Evolutionary conservation across 768 basidiomycete species (phyloP).

Genomic region (Lentinula raphanica): DNA sequence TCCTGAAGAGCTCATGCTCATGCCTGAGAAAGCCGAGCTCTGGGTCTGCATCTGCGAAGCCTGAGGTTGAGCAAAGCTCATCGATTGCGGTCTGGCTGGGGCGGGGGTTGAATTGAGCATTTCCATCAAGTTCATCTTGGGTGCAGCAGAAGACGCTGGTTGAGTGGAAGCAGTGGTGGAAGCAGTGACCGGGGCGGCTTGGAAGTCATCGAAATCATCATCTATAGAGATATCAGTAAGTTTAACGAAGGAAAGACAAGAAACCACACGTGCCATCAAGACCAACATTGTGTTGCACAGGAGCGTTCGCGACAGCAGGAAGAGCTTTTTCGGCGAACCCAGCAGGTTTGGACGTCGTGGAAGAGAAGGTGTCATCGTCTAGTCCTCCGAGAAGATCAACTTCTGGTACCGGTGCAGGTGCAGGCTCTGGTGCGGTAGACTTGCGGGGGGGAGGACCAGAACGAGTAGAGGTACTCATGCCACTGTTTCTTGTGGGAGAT

Average conservation of each 20-base stretch:
- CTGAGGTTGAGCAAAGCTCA: slow-evolving; percentile 5
- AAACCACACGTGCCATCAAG: slow-evolving; percentile 35
- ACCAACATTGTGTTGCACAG: slow-evolving; percentile 18
- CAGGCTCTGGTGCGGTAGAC: slow-evolving; percentile 32
- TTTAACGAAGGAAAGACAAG: not conserved
- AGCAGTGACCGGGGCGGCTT: slow-evolving; percentile 50
- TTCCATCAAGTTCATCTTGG: slow-evolving; percentile 41
- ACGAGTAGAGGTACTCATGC: slow-evolving; percentile 23
- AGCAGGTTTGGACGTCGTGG: slow-evolving; percentile 23
- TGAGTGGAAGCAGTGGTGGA: slow-evolving; percentile 20
- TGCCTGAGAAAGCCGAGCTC: slow-evolving; percentile 10
- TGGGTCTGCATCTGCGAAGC: not conserved
- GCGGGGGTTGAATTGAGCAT: slow-evolving; percentile 37
- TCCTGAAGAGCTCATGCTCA: slow-evolving; percentile 7
- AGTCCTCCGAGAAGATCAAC: slow-evolving; percentile 79
- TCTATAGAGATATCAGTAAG: slow-evolving; percentile 32
- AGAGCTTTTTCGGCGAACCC: slow-evolving; percentile 49
- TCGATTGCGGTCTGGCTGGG: slow-evolving; percentile 25
- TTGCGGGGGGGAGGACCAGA: slow-evolving; percentile 28
- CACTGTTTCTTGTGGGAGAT: slow-evolving; percentile 14
- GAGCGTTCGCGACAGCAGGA: slow-evolving; percentile 34
- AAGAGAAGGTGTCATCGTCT: slow-evolving; percentile 54
- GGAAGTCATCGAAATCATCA: slow-evolving; percentile 86
- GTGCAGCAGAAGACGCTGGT: slow-evolving; percentile 30
- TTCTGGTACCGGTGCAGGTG: slow-evolving; percentile 31